Conservation (phyloP, 2,329 filamentous ascomycete species). For the Decorospora gaudefroyi region DNA sequence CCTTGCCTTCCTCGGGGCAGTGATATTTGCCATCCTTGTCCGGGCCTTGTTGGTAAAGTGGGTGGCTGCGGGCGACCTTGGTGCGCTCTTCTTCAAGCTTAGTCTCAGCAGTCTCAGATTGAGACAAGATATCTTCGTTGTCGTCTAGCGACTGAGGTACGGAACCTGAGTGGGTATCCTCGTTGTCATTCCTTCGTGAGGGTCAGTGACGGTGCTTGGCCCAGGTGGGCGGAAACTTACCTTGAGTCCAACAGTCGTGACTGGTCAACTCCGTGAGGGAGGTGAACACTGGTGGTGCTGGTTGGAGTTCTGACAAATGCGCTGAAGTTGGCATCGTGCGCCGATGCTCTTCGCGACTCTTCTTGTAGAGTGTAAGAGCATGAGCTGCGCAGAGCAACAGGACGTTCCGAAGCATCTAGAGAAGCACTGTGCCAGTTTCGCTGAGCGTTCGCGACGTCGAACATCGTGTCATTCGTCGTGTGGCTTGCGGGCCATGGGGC, state of each 20-base stretch:
- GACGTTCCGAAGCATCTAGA: constrained; percentile 30
- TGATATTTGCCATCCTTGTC: constrained; percentile 82
- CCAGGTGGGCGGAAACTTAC: constrained; percentile 14
- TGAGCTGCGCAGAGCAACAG: constrained; percentile 27
- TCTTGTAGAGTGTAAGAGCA: constrained; percentile 37
- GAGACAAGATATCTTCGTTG: constrained; percentile 38
- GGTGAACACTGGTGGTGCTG: constrained; percentile 35
- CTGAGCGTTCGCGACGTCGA: constrained; percentile 27
- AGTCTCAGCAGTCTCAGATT: constrained; percentile 36
- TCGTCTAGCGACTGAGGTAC: constrained; percentile 34
- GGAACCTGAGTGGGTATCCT: constrained; percentile 33
- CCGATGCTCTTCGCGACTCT: constrained; percentile 30
- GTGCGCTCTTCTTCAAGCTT: constrained; percentile 47
- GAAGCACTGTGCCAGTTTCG: constrained; percentile 28
- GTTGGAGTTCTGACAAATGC: constrained; percentile 40
- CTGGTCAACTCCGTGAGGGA: constrained; percentile 31
- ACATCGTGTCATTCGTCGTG: constrained; percentile 30
- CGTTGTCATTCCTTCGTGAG: constrained; percentile 30
- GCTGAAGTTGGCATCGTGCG: constrained; percentile 31
- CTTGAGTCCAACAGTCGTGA: constrained; percentile 24
- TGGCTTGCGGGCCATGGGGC: constrained; percentile 30
- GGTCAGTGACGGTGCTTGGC: constrained; percentile 4
- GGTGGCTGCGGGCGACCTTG: constrained; percentile 58
- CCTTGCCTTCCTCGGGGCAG: constrained; percentile 79
- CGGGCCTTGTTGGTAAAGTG: constrained; percentile 69